Evolutionary conservation across 1,139 yeast genomes (phyloP).

Genomic region (Suhomyces ambrosiae): DNA sequence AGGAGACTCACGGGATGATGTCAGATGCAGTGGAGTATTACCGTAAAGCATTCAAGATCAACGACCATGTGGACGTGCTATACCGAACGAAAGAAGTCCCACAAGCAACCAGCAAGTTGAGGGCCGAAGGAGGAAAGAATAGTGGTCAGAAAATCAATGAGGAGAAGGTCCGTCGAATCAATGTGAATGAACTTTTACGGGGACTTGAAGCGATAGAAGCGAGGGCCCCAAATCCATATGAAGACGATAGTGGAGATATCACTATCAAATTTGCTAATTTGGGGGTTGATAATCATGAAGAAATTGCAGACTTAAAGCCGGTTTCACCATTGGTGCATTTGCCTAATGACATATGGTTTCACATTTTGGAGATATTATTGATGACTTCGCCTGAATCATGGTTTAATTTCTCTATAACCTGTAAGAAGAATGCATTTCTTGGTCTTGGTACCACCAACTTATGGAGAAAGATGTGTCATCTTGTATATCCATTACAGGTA

Average conservation of each 20-base stretch:
- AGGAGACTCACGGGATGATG: slow-evolving; percentile 74
- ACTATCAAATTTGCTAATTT: slow-evolving; percentile 36
- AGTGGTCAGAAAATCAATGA: slow-evolving; percentile 33
- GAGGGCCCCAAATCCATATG: slow-evolving; percentile 29
- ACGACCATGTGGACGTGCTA: slow-evolving; percentile 67
- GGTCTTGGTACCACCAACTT: slow-evolving; percentile 57
- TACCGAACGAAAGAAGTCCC: slow-evolving; percentile 58
- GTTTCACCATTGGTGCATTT: slow-evolving; percentile 58
- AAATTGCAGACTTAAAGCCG: slow-evolving; percentile 34
- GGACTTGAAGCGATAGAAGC: slow-evolving; percentile 36
- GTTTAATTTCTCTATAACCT: slow-evolving; percentile 63
- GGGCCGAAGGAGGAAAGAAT: slow-evolving; percentile 35
- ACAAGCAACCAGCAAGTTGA: slow-evolving; percentile 24
- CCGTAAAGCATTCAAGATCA: slow-evolving; percentile 68
- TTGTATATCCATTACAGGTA: slow-evolving; percentile 58
- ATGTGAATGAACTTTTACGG: slow-evolving; percentile 37
- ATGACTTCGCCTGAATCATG: slow-evolving; percentile 61
- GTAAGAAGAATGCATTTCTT: slow-evolving; percentile 61
- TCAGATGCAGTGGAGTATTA: slow-evolving; percentile 78
- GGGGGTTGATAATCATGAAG: slow-evolving; percentile 29
- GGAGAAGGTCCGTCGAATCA: slow-evolving; percentile 35
- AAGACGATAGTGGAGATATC: slow-evolving; percentile 24
- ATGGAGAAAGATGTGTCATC: slow-evolving; percentile 59
- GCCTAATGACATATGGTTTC: slow-evolving; percentile 65
- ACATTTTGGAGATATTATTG: slow-evolving; percentile 57